Base-by-base conservation (phyloP, 371 early-diverging fungal species). In the Mucor velutinosus region DNA sequence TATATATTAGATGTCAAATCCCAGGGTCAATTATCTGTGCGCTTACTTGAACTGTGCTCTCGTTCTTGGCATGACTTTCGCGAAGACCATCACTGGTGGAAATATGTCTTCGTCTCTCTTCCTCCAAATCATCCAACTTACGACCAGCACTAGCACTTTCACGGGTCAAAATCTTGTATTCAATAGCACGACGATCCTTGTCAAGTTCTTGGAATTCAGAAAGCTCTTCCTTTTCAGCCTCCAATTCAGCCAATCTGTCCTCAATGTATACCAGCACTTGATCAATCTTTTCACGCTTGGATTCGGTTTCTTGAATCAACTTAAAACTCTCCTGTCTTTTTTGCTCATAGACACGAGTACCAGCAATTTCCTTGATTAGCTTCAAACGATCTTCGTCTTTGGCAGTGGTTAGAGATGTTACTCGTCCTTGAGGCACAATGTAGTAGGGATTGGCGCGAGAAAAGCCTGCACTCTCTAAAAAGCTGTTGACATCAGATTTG, bases 361-460 rank as follows among this genome's bases (percentile, higher is more conserved):
- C 99, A 17, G 99, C 98, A 39, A 99, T 95, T 67, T 99, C 98
- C 74, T 98, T 99, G 17, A 99, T 87, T 37, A 99, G 75, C 53
- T 92, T 87, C 43, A 98, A 79, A 7, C 99, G 86, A 76, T 98
- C 98, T 39, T 77, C 72, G 72, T 99, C 98, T 72, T 95, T 95
- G 4, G 98, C 94, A 56, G 95, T 94, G 0, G 98, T 97, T 60
- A 99, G 84, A 4, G 95, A 90, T 6, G 91, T 97, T 83, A 99
- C 94, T 61, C 97, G 86, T 45, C 99, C 99, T 86, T 99, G 99
- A n/a, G 97, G 98, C 6, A 99, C 99, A 78, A 99, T 97, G 72
- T 98, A 99, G 79, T 99, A 99, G 12, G 99, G 99, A 74, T 99
- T 99, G 17, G 98, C 95, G 33, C 93, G 84, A n/a, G 98, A 95